phyloP scores from a whole-genome alignment of 495 filamentous ascomycete species.

The Glutinoglossum americanum region DNA sequence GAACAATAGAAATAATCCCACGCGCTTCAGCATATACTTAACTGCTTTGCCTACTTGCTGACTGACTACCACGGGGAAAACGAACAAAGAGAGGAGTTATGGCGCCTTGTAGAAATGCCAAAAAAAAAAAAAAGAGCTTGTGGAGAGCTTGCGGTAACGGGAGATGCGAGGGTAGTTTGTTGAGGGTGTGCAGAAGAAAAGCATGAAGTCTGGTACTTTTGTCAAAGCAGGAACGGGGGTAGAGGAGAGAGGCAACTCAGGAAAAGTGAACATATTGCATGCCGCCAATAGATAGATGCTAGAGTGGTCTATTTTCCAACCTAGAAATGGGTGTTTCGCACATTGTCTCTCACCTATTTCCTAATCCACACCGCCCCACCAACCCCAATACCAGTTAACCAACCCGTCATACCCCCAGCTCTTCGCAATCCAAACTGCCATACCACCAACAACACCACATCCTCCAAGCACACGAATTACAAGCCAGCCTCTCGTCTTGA shows the following conservation, averaged over 20 bases:
- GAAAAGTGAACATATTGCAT: not conserved
- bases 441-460: constrained; percentile 49
- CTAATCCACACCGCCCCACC: not conserved
- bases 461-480: constrained; percentile 62
- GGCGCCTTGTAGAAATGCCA: not conserved
- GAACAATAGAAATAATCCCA: not conserved
- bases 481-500: constrained; percentile 42
- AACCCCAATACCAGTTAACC: constrained; percentile 2
- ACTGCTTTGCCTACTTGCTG: not conserved
- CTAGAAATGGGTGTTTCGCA: not conserved
- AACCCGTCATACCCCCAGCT: constrained; percentile 4
- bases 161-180: not conserved
- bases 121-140: not conserved
- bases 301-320: not conserved
- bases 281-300: not conserved
- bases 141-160: not conserved
- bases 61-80: not conserved
- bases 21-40: not conserved
- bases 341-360: not conserved
- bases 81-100: not conserved
- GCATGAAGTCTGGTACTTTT: not conserved
- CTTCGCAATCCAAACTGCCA: constrained; percentile 39
- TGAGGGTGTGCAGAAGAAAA: not conserved
- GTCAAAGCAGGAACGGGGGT: not conserved
- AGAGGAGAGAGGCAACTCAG: not conserved